A percentile compares a stretch with the other conserved stretches of the same genome.
Evolutionary conservation across 2,329 filamentous ascomycete genomes (phyloP).

Genomic region (Phyllosticta capitalensis): DNA sequence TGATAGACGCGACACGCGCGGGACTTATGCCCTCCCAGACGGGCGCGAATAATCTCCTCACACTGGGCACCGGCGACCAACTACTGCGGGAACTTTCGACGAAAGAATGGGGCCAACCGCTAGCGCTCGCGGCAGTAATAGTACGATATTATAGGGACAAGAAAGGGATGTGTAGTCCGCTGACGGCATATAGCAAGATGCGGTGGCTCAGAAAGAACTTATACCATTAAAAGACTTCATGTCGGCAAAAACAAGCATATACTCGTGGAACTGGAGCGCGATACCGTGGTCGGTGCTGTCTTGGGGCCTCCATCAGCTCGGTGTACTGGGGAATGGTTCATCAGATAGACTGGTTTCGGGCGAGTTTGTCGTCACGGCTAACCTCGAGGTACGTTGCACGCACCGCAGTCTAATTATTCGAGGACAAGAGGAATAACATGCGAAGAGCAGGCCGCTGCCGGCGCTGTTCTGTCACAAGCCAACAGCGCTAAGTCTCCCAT

Average conservation of each 20-base stretch:
- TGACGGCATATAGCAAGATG: conserved; percentile 48
- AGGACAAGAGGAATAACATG: background rate
- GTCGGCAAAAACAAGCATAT: conserved; percentile 57
- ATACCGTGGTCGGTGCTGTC: conserved; percentile 60
- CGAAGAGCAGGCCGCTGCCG: conserved; percentile 27
- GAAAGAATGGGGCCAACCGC: conserved; percentile 69
- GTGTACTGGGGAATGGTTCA: conserved; percentile 43
- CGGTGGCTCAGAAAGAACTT: conserved; percentile 58
- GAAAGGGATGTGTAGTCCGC: background rate
- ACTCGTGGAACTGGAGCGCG: conserved; percentile 58
- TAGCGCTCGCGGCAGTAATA: conserved; percentile 70
- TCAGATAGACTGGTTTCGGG: conserved; percentile 51
- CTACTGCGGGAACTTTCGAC: conserved; percentile 64
- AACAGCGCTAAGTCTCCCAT: conserved; percentile 24
- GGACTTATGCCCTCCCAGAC: conserved; percentile 45
- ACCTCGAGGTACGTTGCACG: conserved; percentile 41
- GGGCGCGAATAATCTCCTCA: conserved; percentile 37
- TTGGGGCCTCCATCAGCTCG: conserved; percentile 67
- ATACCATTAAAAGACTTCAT: conserved; percentile 63
- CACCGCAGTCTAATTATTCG: background rate
- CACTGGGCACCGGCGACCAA: conserved; percentile 47
- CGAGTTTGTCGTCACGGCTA: conserved; percentile 56
- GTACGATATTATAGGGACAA: conserved; percentile 27
- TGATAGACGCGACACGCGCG: conserved; percentile 57
- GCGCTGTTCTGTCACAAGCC: conserved; percentile 28